Evolutionary conservation across 192 early-diverging fungal species (phyloP), one percentile per base, ranked within the genome.

Genomic region (Lunasporangiospora selenospora): DNA sequence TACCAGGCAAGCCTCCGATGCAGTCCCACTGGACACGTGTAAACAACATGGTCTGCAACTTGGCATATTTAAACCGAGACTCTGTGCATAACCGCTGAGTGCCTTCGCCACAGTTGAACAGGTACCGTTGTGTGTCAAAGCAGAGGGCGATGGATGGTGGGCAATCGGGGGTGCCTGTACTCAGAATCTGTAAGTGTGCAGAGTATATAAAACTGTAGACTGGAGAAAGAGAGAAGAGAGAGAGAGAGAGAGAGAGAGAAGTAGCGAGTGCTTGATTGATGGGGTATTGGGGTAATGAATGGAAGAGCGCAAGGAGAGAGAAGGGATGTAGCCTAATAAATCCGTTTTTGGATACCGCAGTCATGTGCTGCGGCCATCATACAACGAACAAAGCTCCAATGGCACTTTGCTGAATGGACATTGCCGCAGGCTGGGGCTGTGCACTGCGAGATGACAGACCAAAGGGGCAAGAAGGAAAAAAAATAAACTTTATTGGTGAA

Each of bases 101-200:
- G 24, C 92, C 93, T 69, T 97, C 95, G 42, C 88, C 80, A 65
- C 91, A 93, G 79, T 97, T 97, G 82, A 97, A 92, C 71, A 97
- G 75, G 56, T 95, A 95, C 29, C 90, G 80, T 48, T 89, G 80
- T 19, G 43, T 18, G 39, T 90, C 85, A 67, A 92, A 91, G 53
- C 88, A 79, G 19, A 93, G 70, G 42, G 95, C 53, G 21, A 97
- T 75, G 15, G 89, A 83, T 12, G 93, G 70, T 3, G 64, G 45
- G 10, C 76, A 60, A 15, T 82, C 81, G 15, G 23, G 23, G 8
- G 75, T 77, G 7, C 53, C 46, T 13, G 65, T 56, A 10, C 81
- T 79, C 24, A 83, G 30, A 18, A 83, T 52, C 40, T 75, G 76
- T 18, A 83, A 42, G 57, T 65, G 77, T 9, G 77, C 54, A 15